These are phyloP conservation scores for Blastocystis sp. DNA, from an alignment of 352 stramenopile genomes.

Conservation along the genomic window DNA sequence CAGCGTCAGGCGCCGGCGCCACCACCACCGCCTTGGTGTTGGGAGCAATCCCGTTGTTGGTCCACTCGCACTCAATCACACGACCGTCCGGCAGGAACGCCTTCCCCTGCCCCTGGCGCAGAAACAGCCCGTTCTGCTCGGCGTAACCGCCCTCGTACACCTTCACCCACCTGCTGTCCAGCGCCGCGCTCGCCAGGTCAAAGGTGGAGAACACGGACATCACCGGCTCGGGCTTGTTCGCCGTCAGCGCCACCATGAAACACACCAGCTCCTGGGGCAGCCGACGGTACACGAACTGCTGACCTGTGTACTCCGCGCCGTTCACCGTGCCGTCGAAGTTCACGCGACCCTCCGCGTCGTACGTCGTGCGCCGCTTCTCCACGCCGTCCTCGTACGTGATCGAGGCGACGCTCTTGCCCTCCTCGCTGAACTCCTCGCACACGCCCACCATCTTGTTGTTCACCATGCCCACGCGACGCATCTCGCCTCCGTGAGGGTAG, in stretches of 20 bases:
- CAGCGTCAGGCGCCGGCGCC: not conserved
- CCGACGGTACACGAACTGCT: not conserved
- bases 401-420: not conserved
- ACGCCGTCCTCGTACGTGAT: not conserved
- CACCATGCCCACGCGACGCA: not conserved
- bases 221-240: not conserved
- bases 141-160: conserved; percentile 36
- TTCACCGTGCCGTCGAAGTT: not conserved
- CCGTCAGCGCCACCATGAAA: not conserved
- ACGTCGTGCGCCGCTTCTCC: conserved; percentile 8
- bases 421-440: not conserved
- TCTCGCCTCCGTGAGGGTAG: not conserved
- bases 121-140: not conserved
- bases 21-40: not conserved
- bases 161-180: not conserved
- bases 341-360: not conserved
- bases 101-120: not conserved
- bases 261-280: not conserved
- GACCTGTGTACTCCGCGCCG: not conserved
- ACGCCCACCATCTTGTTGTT: not conserved
- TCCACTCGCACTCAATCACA: conserved; percentile 14
- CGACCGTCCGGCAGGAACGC: conserved; percentile 16
- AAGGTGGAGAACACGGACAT: not conserved
- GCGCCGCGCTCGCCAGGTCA: not conserved
- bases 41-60: not conserved